Percentiles rank a stretch among this genome's conserved stretches.
phyloP scores from a whole-genome alignment of 1,139 yeast species.

The Protomyces macrosporus region DNA sequence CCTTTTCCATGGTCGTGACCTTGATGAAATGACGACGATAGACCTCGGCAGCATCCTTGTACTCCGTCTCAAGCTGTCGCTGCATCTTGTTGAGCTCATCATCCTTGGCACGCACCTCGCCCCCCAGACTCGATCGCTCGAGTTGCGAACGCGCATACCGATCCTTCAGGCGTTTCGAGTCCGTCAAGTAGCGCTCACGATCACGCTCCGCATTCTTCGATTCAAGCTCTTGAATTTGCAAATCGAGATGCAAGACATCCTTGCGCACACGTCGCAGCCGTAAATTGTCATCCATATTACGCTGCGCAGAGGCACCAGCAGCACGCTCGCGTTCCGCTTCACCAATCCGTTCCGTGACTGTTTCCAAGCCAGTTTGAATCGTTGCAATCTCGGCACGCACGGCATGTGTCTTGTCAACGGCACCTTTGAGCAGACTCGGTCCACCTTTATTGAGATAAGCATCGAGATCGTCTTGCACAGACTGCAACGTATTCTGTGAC shows the following conservation, averaged over 20 bases:
- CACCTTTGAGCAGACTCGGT: slow-evolving; percentile 14
- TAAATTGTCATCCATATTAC: slow-evolving; percentile 53
- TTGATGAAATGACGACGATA: slow-evolving; percentile 71
- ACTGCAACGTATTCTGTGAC: slow-evolving; percentile 24
- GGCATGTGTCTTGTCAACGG: slow-evolving; percentile 13
- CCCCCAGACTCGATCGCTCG: slow-evolving; percentile 58
- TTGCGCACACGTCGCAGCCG: slow-evolving; percentile 46
- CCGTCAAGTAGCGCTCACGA: slow-evolving; percentile 58
- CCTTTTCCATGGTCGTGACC: slow-evolving; percentile 68
- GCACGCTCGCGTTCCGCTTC: slow-evolving; percentile 42
- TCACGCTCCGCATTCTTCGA: slow-evolving; percentile 59
- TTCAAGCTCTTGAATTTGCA: slow-evolving; percentile 46
- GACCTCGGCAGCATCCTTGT: slow-evolving; percentile 55
- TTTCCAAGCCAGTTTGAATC: not conserved
- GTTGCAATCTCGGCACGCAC: not conserved
- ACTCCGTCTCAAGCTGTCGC: slow-evolving; percentile 64
- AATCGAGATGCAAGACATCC: slow-evolving; percentile 40
- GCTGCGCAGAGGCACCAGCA: slow-evolving; percentile 51
- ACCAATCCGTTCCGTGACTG: slow-evolving; percentile 14
- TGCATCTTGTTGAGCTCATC: slow-evolving; percentile 59
- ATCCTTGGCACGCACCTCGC: slow-evolving; percentile 78
- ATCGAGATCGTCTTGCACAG: slow-evolving; percentile 26
- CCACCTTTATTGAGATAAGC: slow-evolving; percentile 20
- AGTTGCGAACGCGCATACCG: slow-evolving; percentile 56
- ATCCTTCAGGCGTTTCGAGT: slow-evolving; percentile 52